Percentiles rank a stretch among this genome's conserved stretches.
Conservation (phyloP, 352 stramenopile species). For the Lagenidium giganteum region DNA sequence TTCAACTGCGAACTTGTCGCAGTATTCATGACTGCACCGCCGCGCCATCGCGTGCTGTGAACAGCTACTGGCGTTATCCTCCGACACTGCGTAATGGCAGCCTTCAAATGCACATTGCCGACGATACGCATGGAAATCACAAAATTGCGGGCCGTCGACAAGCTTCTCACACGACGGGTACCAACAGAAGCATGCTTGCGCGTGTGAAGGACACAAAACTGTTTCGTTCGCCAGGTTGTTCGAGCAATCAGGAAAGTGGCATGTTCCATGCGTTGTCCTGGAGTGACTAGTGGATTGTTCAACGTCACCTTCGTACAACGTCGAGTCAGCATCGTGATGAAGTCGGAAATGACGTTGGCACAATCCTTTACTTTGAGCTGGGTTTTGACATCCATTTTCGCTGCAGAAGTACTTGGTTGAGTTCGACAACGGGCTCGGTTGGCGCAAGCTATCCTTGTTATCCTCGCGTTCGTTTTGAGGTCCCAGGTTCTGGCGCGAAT, state of each 20-base stretch:
- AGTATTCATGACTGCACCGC: constrained; percentile 52
- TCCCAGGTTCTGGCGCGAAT: constrained; percentile 23
- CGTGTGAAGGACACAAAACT: constrained; percentile 41
- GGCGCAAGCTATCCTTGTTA: constrained; percentile 14
- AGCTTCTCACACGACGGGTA: constrained; percentile 56
- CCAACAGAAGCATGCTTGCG: constrained; percentile 53
- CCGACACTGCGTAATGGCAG: constrained; percentile 34
- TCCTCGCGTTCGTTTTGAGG: constrained; percentile 13
- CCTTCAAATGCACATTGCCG: constrained; percentile 54
- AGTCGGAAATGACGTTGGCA: constrained; percentile 64
- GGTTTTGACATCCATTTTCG: constrained; percentile 50
- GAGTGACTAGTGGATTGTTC: too few relatives aligned
- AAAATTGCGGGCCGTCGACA: constrained; percentile 45
- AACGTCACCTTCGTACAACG: too few relatives aligned
- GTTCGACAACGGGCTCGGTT: constrained; percentile 15
- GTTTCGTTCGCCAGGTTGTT: constrained; percentile 18
- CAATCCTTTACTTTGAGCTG: constrained; percentile 51
- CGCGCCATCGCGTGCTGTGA: constrained; percentile 30
- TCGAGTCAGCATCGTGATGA: constrained; percentile 16
- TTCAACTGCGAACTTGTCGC: constrained; percentile 52
- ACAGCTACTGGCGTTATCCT: constrained; percentile 33
- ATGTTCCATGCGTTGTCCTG: constrained; percentile 5
- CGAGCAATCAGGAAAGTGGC: constrained; percentile 37
- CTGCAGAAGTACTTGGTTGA: constrained; percentile 67
- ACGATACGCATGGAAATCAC: constrained; percentile 43